These are phyloP conservation scores for Umbilicaria muhlenbergii DNA, from an alignment of 495 filamentous ascomycete species.

Conservation along the genomic window DNA sequence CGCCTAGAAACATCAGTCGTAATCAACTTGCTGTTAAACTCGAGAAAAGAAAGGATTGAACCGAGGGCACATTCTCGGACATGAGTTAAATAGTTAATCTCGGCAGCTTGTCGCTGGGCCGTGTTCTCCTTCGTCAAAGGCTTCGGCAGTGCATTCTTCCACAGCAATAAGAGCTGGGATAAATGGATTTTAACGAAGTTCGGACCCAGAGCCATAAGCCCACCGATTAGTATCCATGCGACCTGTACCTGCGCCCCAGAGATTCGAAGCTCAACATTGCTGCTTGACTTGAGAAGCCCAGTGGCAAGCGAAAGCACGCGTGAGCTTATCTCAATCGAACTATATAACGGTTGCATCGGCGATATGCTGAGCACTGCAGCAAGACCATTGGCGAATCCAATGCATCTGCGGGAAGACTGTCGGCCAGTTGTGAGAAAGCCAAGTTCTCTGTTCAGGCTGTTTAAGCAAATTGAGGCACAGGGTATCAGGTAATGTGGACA, in stretches of 20 bases:
- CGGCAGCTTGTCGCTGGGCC: constrained; percentile 61
- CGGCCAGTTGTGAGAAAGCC: constrained; percentile 57
- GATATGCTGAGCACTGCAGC: constrained; percentile 85
- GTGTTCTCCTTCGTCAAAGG: constrained; percentile 84
- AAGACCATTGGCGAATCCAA: constrained; percentile 87
- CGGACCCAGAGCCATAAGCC: constrained; percentile 88
- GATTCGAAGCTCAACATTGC: constrained; percentile 77
- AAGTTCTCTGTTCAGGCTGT: constrained; percentile 80
- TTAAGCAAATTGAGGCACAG: constrained; percentile 91
- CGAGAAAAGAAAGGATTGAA: constrained; percentile 78
- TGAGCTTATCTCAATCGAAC: constrained; percentile 89
- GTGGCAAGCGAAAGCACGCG: constrained; percentile 83
- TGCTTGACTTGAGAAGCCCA: constrained; percentile 81
- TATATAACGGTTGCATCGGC: constrained; percentile 74
- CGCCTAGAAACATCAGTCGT: constrained; percentile 91
- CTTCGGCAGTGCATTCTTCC: constrained; percentile 94
- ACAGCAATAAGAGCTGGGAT: constrained; percentile 85
- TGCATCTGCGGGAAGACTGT: constrained; percentile 67
- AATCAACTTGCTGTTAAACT: constrained; percentile 83
- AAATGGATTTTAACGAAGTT: constrained; percentile 99
- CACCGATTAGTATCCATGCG: constrained; percentile 93
- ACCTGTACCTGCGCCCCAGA: constrained; percentile 94
- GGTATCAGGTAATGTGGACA: constrained; percentile 84
- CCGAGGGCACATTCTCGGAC: constrained; percentile 91
- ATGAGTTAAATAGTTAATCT: constrained; percentile 85